A percentile compares a stretch with the other conserved stretches of the same genome.
These are phyloP conservation scores for Thielaviopsis euricoi DNA, from an alignment of 2,329 filamentous ascomycete genomes.

Conservation along the genomic window DNA sequence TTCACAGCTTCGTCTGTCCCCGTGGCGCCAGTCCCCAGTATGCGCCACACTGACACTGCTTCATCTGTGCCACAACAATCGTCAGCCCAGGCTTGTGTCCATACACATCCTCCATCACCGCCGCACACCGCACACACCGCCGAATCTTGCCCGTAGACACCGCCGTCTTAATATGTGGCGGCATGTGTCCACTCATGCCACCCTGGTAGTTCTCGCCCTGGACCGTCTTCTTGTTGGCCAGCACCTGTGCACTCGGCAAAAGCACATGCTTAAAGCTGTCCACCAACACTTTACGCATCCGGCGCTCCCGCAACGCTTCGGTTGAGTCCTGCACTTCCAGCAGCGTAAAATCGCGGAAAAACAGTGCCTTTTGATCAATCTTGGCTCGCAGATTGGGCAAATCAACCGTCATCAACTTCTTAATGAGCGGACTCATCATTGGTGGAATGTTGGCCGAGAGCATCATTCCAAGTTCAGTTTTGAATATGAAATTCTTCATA, in stretches of 20 bases:
- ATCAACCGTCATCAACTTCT: constrained; percentile 44
- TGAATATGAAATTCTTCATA: constrained; percentile 29
- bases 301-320: constrained; percentile 25
- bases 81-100: constrained; percentile 31
- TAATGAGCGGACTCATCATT: constrained; percentile 39
- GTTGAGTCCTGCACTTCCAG: constrained; percentile 46
- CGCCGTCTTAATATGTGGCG: constrained; percentile 12
- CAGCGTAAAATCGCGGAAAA: constrained; percentile 55
- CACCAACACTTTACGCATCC: constrained; percentile 24
- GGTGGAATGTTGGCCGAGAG: constrained; percentile 29
- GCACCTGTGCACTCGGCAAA: constrained; percentile 20
- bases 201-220: constrained; percentile 10
- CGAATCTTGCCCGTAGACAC: constrained; percentile 28
- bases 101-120: constrained; percentile 46
- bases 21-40: constrained; percentile 27
- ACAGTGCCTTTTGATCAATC: constrained; percentile 50
- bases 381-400: constrained; percentile 40
- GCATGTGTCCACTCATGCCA: not conserved
- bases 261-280: constrained; percentile 44
- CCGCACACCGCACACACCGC: constrained; percentile 37
- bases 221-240: constrained; percentile 14
- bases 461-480: constrained; percentile 36
- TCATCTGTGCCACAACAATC: constrained; percentile 37
- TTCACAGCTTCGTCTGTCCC: constrained; percentile 8
- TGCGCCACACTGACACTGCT: constrained; percentile 38